A percentile compares a stretch with the other conserved stretches of the same genome.
Evolutionary conservation across 2,329 filamentous ascomycete species (phyloP).

Genomic region (Sordariomycetes sp.): DNA sequence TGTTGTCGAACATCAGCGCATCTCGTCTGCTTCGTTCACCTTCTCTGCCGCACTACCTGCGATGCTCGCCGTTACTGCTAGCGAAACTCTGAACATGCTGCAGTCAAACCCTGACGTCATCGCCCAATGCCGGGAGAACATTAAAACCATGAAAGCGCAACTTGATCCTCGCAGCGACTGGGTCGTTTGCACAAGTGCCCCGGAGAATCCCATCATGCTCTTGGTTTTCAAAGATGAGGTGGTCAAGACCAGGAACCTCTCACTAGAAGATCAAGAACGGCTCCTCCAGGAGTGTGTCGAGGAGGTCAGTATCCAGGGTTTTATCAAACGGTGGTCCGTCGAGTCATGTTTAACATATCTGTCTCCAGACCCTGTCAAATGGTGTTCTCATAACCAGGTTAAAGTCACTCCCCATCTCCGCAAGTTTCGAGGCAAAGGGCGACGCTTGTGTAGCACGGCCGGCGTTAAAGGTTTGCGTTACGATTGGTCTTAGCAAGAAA

Average conservation of each 20-base stretch:
- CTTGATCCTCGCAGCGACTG: conserved; percentile 90
- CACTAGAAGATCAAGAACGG: conserved; percentile 65
- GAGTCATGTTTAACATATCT: conserved; percentile 7
- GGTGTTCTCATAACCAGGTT: conserved; percentile 80
- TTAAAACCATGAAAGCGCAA: conserved; percentile 72
- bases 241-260: conserved; percentile 54
- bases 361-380: conserved; percentile 60
- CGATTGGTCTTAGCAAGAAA: conserved; percentile 77
- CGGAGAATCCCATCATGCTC: conserved; percentile 79
- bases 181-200: conserved; percentile 67
- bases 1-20: conserved; percentile 91
- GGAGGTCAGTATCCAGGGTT: conserved; percentile 49
- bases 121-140: conserved; percentile 68
- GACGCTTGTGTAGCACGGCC: conserved; percentile 58
- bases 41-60: conserved; percentile 92
- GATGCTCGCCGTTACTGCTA: conserved; percentile 88
- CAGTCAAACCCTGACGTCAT: conserved; percentile 80
- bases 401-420: conserved; percentile 60
- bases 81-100: conserved; percentile 75
- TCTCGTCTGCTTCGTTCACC: conserved; percentile 84
- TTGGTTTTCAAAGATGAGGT: conserved; percentile 76
- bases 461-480: conserved; percentile 83
- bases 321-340: not conserved
- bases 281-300: conserved; percentile 88
- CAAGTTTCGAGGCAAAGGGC: conserved; percentile 53